Conservation (phyloP, 1,139 yeast genomes). For the Spathaspora sp. region DNA sequence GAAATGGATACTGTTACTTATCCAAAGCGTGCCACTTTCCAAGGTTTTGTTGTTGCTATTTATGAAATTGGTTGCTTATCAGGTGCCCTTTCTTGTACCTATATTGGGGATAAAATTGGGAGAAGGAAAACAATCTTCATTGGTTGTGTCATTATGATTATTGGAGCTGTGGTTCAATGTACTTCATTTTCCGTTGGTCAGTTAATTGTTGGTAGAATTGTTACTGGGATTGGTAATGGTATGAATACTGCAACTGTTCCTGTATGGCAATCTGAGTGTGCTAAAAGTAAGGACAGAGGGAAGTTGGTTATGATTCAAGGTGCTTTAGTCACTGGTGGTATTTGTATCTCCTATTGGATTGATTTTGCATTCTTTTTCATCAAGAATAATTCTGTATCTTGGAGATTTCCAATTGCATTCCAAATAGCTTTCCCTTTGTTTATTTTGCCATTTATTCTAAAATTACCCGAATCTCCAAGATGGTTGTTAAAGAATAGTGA, state of each 20-base stretch:
- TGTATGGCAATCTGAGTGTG: slow-evolving; percentile 79
- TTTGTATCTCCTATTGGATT: slow-evolving; percentile 72
- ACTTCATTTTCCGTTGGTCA: slow-evolving; percentile 63
- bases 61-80: slow-evolving; percentile 77
- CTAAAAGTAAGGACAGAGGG: slow-evolving; percentile 72
- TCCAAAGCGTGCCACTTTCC: slow-evolving; percentile 21
- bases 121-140: slow-evolving; percentile 61
- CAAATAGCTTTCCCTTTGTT: slow-evolving; percentile 41
- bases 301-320: slow-evolving; percentile 69
- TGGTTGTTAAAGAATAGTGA: slow-evolving; percentile 61
- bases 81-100: slow-evolving; percentile 67
- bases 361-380: slow-evolving; percentile 71
- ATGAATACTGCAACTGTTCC: slow-evolving; percentile 79
- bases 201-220: slow-evolving; percentile 69
- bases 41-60: slow-evolving; percentile 71
- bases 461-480: slow-evolving; percentile 71
- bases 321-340: slow-evolving; percentile 69
- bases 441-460: slow-evolving; percentile 35
- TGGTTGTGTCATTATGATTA: slow-evolving; percentile 58
- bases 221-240: slow-evolving; percentile 82
- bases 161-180: slow-evolving; percentile 68
- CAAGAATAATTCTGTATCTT: slow-evolving; percentile 43
- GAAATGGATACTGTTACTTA: not conserved
- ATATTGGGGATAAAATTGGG: slow-evolving; percentile 63
- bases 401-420: slow-evolving; percentile 50